A percentile compares a stretch with the other conserved stretches of the same genome.
These are phyloP conservation scores for Spizellomyces punctatus DNA, from an alignment of 192 early-diverging fungal species.

Conservation along the genomic window DNA sequence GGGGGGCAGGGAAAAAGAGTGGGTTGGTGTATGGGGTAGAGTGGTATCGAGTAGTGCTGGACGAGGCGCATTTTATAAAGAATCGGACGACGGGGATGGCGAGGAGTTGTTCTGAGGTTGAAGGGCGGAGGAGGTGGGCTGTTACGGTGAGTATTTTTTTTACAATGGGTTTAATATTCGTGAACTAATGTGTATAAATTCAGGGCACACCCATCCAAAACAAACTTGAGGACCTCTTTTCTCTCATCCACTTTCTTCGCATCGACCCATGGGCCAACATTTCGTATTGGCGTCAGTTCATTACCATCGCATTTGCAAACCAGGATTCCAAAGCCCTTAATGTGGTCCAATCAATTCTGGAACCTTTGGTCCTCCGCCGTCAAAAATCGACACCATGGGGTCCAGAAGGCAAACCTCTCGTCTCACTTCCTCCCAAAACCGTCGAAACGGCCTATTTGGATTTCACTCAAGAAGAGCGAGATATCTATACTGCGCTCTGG, in stretches of 20 bases:
- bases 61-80: conserved; percentile 89
- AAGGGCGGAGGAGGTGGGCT: conserved; percentile 75
- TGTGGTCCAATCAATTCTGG: conserved; percentile 64
- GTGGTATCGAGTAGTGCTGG: conserved; percentile 82
- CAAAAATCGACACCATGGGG: conserved; percentile 60
- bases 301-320: conserved; percentile 73
- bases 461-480: conserved; percentile 38
- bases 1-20: conserved; percentile 24
- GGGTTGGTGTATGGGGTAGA: conserved; percentile 59
- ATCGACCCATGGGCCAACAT: conserved; percentile 69
- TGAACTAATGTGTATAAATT: neutral
- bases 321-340: conserved; percentile 44
- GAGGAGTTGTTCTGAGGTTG: conserved; percentile 65
- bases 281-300: conserved; percentile 76
- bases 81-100: conserved; percentile 68
- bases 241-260: conserved; percentile 79
- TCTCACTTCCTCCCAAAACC: conserved; percentile 67
- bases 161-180: neutral
- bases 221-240: conserved; percentile 76
- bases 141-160: conserved; percentile 51
- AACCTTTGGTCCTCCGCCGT: conserved; percentile 71
- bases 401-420: conserved; percentile 67
- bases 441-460: conserved; percentile 32
- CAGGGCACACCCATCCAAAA: conserved; percentile 88
- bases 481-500: conserved; percentile 31